These are phyloP conservation scores for Quercus agrifolia DNA, from an alignment of 306 rosid genomes.

Conservation along the genomic window DNA sequence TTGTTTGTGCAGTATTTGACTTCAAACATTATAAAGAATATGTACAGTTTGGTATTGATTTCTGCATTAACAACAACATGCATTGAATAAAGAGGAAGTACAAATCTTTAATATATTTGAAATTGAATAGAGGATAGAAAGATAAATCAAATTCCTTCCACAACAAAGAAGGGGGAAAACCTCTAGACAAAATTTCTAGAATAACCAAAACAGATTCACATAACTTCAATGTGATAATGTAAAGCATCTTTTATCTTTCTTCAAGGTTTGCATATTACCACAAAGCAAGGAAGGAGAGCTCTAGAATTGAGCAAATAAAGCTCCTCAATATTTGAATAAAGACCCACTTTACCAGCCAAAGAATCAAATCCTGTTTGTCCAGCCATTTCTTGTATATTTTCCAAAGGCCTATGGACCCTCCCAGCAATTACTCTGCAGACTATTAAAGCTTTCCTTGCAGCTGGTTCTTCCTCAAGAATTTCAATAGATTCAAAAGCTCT, in stretches of 20 bases:
- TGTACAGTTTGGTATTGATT: not conserved
- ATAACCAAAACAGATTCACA: conserved; percentile 24
- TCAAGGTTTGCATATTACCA: conserved; percentile 82
- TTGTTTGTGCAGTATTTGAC: not conserved
- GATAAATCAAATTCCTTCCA: conserved; percentile 36
- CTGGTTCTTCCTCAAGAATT: conserved; percentile 35
- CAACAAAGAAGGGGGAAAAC: conserved; percentile 4
- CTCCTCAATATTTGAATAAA: conserved; percentile 82
- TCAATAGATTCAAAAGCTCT: conserved; percentile 75
- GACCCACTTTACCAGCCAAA: conserved; percentile 80
- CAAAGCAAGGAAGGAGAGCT: conserved; percentile 93
- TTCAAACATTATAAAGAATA: not conserved
- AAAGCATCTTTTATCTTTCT: conserved; percentile 13
- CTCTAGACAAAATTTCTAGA: conserved; percentile 5
- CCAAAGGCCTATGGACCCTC: conserved; percentile 84
- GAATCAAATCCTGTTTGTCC: conserved; percentile 87
- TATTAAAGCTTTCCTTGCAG: conserved; percentile 55
- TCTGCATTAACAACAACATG: not conserved
- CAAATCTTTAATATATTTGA: not conserved
- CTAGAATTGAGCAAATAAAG: conserved; percentile 79
- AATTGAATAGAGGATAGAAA: conserved; percentile 8
- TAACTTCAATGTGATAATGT: conserved; percentile 22
- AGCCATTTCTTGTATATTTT: conserved; percentile 74
- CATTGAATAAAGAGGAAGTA: not conserved
- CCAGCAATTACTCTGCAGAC: conserved; percentile 91